A percentile compares a stretch with the other conserved stretches of the same genome.
Evolutionary conservation across 805 yeast genomes (phyloP).

Genomic region (Clavispora santaluciae): DNA sequence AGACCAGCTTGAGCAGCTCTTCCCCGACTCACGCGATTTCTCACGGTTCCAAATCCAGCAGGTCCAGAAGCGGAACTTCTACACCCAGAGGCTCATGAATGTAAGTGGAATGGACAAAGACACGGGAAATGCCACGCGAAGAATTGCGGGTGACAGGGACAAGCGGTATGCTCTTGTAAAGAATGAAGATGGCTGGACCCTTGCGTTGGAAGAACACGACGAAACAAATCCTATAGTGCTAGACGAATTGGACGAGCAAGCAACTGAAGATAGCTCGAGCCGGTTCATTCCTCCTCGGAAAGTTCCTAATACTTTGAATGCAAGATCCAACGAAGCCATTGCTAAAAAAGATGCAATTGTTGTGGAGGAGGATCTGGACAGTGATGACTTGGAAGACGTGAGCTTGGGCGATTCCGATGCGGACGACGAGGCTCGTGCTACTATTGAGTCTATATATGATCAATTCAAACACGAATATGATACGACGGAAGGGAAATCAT

Average conservation of each 20-base stretch:
- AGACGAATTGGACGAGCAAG: slow-evolving; percentile 37
- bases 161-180: slow-evolving; percentile 69
- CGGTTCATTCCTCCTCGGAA: neutral
- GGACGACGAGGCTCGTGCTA: slow-evolving; percentile 27
- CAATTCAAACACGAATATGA: slow-evolving; percentile 18
- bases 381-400: slow-evolving; percentile 23
- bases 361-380: slow-evolving; percentile 1
- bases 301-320: too few species aligned
- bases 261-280: slow-evolving; percentile 8
- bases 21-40: slow-evolving; percentile 84
- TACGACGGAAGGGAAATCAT: slow-evolving; percentile 1
- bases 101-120: slow-evolving; percentile 73
- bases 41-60: slow-evolving; percentile 89
- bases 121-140: slow-evolving; percentile 38
- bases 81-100: slow-evolving; percentile 82
- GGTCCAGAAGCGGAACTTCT: slow-evolving; percentile 86
- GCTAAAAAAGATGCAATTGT: neutral
- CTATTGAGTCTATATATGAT: slow-evolving; percentile 35
- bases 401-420: slow-evolving; percentile 16
- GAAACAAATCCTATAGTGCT: slow-evolving; percentile 46
- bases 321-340: too few species aligned
- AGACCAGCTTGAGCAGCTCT: slow-evolving; percentile 76
- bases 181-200: slow-evolving; percentile 80
- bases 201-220: slow-evolving; percentile 47
- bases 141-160: slow-evolving; percentile 83